Evolutionary conservation across 2,329 filamentous ascomycete species (phyloP).

Genomic region (Microdochium nivale): DNA sequence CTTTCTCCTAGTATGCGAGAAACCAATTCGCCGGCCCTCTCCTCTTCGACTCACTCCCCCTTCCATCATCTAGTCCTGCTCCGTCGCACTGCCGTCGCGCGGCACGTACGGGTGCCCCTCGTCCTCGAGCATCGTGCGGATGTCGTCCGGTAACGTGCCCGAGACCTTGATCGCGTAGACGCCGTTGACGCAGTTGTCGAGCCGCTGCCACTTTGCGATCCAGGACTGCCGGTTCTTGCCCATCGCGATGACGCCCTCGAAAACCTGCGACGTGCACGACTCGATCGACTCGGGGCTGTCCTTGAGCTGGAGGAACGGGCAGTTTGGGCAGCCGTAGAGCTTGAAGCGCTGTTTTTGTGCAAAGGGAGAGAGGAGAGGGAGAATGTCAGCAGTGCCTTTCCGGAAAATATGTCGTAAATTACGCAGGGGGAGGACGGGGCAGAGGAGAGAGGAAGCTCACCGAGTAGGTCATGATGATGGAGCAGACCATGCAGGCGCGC

Average conservation of each 20-base stretch:
- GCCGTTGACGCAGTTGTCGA: conserved; percentile 80
- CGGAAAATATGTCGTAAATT: no score
- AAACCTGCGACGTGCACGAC: conserved; percentile 92
- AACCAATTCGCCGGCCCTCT: neutral
- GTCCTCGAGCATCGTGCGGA: conserved; percentile 51
- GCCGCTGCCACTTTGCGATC: conserved; percentile 93
- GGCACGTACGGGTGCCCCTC: conserved; percentile 59
- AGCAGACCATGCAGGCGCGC: conserved; percentile 98
- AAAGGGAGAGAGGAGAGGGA: neutral
- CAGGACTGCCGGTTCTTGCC: conserved; percentile 77
- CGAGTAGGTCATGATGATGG: conserved; percentile 75
- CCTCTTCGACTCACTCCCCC: neutral
- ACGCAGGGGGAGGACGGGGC: conserved; percentile 2
- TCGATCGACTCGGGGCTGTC: conserved; percentile 73
- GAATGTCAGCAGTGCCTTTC: neutral
- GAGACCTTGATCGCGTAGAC: conserved; percentile 94
- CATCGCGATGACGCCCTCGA: conserved; percentile 83
- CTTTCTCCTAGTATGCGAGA: no score
- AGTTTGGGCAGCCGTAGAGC: conserved; percentile 88
- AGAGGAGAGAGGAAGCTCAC: conserved; percentile 34
- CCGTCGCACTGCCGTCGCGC: conserved; percentile 10
- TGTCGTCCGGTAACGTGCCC: conserved; percentile 64
- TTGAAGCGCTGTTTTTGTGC: conserved; percentile 64
- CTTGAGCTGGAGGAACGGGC: conserved; percentile 80
- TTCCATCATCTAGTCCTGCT: neutral